Conservation (phyloP, 2,329 filamentous ascomycete species). For the Ramichloridium luteum region DNA sequence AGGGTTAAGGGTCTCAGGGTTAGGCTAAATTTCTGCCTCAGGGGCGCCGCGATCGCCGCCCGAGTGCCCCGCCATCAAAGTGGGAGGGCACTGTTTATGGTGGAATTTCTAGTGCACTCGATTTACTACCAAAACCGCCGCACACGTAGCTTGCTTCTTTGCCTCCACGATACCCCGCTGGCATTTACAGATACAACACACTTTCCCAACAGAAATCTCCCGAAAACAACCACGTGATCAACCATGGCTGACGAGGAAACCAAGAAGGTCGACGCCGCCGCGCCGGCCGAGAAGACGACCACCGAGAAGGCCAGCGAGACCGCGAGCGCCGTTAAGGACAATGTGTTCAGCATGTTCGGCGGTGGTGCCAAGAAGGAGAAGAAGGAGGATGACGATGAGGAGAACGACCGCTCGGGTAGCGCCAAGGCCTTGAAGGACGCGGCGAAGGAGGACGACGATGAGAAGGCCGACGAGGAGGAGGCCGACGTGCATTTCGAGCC, state of each 20-base stretch:
- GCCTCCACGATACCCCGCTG: too few species aligned
- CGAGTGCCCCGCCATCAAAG: too few species aligned
- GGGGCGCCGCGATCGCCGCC: too few species aligned
- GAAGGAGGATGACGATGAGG: constrained; percentile 66
- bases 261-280: constrained; percentile 18
- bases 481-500: constrained; percentile 94
- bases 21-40: too few species aligned
- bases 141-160: too few species aligned
- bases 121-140: too few species aligned
- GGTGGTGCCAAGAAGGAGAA: constrained; percentile 95
- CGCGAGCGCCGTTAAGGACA: constrained; percentile 35
- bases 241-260: constrained; percentile 20
- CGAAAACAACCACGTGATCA: constrained; percentile 1
- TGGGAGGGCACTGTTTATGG: too few species aligned
- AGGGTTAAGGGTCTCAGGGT: too few species aligned
- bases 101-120: too few species aligned
- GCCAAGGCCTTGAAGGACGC: constrained; percentile 55
- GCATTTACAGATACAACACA: too few species aligned
- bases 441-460: constrained; percentile 25
- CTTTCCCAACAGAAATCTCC: too few species aligned
- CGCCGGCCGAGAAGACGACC: constrained; percentile 23
- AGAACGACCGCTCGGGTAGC: constrained; percentile 77
- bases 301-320: constrained; percentile 26
- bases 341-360: constrained; percentile 96
- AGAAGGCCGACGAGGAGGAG: constrained; percentile 44